Evolutionary conservation across 495 filamentous ascomycete species (phyloP).

Genomic region (Penicillium turbatum): DNA sequence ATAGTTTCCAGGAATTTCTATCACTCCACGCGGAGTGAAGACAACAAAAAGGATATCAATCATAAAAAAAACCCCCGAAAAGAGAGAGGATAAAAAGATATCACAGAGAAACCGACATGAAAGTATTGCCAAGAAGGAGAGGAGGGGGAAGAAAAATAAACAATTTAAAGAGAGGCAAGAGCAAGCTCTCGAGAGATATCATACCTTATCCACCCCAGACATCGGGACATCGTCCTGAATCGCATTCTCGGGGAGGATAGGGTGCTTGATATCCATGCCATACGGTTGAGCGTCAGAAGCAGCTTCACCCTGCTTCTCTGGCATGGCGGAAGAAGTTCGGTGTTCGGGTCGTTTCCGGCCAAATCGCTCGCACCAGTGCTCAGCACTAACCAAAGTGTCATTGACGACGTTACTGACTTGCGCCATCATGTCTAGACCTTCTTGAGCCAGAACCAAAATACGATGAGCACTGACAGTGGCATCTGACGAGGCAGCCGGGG

Average conservation of each 20-base stretch:
- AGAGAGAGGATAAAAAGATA: conserved; percentile 2
- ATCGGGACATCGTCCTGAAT: conserved; percentile 35
- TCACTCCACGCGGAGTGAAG: conserved; percentile 7
- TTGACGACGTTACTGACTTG: conserved; percentile 79
- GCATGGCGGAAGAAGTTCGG: conserved; percentile 21
- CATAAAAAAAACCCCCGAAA: conserved; percentile 12
- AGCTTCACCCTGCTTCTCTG: conserved; percentile 22
- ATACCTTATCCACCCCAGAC: conserved; percentile 38
- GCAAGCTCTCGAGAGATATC: not conserved
- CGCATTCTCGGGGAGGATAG: conserved; percentile 23
- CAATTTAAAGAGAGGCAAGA: conserved; percentile 3
- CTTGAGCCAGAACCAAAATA: conserved; percentile 76
- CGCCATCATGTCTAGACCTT: conserved; percentile 83
- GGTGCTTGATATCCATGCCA: conserved; percentile 35
- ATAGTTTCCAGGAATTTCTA: not conserved
- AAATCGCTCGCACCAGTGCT: conserved; percentile 77
- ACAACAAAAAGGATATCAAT: conserved; percentile 28
- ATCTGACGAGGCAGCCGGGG: conserved; percentile 35
- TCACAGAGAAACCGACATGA: not conserved
- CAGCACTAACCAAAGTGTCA: conserved; percentile 78
- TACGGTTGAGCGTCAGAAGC: conserved; percentile 18
- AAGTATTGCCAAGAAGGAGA: not conserved
- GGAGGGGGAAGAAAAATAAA: not conserved
- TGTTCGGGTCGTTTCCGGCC: conserved; percentile 49
- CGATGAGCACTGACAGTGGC: conserved; percentile 54